Percentiles rank a stretch among this genome's conserved stretches.
These are phyloP conservation scores for Lentithecium fluviatile DNA, from an alignment of 495 filamentous ascomycete genomes.

Conservation along the genomic window DNA sequence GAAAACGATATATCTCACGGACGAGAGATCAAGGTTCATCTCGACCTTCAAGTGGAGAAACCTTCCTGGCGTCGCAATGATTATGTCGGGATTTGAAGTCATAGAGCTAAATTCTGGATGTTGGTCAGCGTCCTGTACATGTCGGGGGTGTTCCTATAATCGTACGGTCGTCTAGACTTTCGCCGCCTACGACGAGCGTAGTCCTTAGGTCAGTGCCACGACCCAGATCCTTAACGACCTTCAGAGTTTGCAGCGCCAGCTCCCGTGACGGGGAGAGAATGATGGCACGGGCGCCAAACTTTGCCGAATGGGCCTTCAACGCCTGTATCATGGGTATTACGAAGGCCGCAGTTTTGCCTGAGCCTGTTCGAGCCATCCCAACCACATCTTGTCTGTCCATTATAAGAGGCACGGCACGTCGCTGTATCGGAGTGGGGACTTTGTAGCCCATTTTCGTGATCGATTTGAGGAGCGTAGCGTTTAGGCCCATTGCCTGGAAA, in stretches of 20 bases:
- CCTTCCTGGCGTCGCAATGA: constrained; percentile 94
- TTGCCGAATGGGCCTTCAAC: constrained; percentile 81
- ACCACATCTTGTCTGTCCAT: constrained; percentile 89
- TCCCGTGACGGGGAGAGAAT: constrained; percentile 91
- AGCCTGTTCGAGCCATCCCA: constrained; percentile 95
- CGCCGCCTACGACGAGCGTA: constrained; percentile 88
- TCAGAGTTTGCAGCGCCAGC: constrained; percentile 88
- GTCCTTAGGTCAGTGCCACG: constrained; percentile 85
- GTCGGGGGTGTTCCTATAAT: background rate
- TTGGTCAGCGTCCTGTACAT: constrained; percentile 3
- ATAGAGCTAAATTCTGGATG: constrained; percentile 73
- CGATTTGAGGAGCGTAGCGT: constrained; percentile 75
- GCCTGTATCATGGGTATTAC: constrained; percentile 97
- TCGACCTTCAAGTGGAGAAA: constrained; percentile 95
- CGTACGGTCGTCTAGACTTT: constrained; percentile 80
- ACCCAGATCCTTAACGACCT: constrained; percentile 92
- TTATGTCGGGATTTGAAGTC: constrained; percentile 90
- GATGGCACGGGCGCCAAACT: constrained; percentile 78
- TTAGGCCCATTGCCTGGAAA: constrained; percentile 94
- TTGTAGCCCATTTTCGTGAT: constrained; percentile 92
- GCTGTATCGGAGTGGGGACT: constrained; percentile 94
- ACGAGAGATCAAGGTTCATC: constrained; percentile 84
- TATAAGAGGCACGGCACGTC: constrained; percentile 90
- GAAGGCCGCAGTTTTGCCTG: constrained; percentile 95
- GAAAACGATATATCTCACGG: constrained; percentile 88